Evolutionary conservation across 257 asterid species (phyloP).

Genomic region (Solanum microdontum): DNA sequence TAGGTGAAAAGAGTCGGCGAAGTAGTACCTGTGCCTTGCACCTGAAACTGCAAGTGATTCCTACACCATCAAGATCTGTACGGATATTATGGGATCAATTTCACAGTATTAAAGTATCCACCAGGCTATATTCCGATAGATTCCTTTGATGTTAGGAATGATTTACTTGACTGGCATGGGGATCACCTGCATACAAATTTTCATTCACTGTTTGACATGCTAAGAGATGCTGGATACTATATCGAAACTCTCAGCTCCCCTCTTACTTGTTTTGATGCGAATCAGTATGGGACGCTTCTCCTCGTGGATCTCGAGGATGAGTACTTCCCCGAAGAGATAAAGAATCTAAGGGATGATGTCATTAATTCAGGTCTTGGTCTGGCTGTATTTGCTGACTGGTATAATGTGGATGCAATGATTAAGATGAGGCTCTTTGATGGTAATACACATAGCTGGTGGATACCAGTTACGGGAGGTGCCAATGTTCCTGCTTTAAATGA

Average conservation of each 20-base stretch:
- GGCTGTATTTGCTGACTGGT: conserved; percentile 95
- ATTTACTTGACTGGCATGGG: conserved; percentile 97
- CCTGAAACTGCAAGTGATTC: conserved; percentile 65
- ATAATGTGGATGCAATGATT: conserved; percentile 87
- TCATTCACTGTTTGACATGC: conserved; percentile 84
- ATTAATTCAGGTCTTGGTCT: conserved; percentile 59
- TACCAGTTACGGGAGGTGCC: conserved; percentile 93
- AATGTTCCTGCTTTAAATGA: conserved; percentile 90
- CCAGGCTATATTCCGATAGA: conserved; percentile 96
- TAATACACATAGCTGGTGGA: conserved; percentile 97
- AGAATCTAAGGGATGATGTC: conserved; percentile 69
- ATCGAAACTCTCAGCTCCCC: conserved; percentile 94
- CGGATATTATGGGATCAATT: conserved; percentile 95
- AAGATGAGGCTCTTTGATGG: conserved; percentile 94
- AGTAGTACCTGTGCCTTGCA: conserved; percentile 57
- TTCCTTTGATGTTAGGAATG: conserved; percentile 88
- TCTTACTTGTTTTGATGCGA: conserved; percentile 87
- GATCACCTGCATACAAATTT: conserved; percentile 93
- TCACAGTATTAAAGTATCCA: conserved; percentile 88
- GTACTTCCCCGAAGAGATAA: conserved; percentile 69
- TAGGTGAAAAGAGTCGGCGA: conserved; percentile 52
- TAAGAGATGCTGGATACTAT: conserved; percentile 89
- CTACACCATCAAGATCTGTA: conserved; percentile 73
- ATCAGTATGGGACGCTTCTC: conserved; percentile 75
- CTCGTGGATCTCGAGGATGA: conserved; percentile 95